These are phyloP conservation scores for Ilex paraguariensis DNA, from an alignment of 305 asterid species.

Conservation along the genomic window DNA sequence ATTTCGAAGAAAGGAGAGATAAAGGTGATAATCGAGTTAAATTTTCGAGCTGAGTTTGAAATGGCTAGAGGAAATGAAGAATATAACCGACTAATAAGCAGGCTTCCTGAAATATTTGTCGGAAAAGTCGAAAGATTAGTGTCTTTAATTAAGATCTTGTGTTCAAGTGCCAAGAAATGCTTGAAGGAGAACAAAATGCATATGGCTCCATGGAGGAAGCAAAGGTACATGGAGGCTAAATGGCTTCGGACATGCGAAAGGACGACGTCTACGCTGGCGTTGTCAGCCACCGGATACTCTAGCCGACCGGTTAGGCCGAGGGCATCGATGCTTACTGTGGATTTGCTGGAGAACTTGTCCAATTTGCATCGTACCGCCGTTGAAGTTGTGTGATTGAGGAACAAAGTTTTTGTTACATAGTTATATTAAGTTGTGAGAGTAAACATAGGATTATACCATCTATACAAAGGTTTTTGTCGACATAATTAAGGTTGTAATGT, in stretches of 20 bases:
- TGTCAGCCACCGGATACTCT: constrained; percentile 21
- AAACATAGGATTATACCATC: too few relatives aligned
- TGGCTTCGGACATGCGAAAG: constrained; percentile 60
- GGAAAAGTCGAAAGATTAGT: constrained; percentile 68
- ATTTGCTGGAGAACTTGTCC: constrained; percentile 48
- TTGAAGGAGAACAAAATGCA: constrained; percentile 88
- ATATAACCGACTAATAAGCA: constrained; percentile 45
- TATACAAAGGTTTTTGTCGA: too few relatives aligned
- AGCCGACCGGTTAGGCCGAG: constrained; percentile 41
- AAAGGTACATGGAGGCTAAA: constrained; percentile 84
- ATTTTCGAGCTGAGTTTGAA: constrained; percentile 65
- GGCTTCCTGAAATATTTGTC: constrained; percentile 58
- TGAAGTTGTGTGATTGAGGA: constrained; percentile 44
- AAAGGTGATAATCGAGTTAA: constrained; percentile 60
- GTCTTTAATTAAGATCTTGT: constrained; percentile 52
- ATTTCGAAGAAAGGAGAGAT: constrained; percentile 52
- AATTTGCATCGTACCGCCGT: constrained; percentile 44
- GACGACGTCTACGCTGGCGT: constrained; percentile 17
- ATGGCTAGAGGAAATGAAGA: constrained; percentile 79
- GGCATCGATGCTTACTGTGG: constrained; percentile 60
- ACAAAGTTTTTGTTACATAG: too few relatives aligned
- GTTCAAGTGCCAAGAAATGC: constrained; percentile 74
- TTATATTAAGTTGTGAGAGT: too few relatives aligned
- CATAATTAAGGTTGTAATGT: too few relatives aligned
- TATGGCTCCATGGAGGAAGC: constrained; percentile 89